Evolutionary conservation across 2,329 filamentous ascomycete species (phyloP).

Genomic region (Neofusicoccum laricinum): DNA sequence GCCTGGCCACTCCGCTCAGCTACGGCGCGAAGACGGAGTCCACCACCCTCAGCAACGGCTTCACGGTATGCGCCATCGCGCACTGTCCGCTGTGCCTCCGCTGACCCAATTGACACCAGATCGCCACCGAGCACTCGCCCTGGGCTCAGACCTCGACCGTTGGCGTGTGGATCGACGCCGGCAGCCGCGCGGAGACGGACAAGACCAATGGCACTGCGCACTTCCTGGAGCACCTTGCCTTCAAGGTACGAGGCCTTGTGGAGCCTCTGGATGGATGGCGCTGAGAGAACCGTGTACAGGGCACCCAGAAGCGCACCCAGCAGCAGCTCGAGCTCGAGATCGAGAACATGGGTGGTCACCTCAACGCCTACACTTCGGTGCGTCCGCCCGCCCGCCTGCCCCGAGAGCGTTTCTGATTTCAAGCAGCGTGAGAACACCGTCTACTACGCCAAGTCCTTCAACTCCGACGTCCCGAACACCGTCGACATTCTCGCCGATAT

Average conservation of each 20-base stretch:
- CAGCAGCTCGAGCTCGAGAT: conserved; percentile 99
- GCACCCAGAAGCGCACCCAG: conserved; percentile 90
- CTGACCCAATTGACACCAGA: conserved; percentile 54
- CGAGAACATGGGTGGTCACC: conserved; percentile 99
- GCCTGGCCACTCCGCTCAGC: conserved; percentile 81
- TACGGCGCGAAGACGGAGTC: conserved; percentile 82
- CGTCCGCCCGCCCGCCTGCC: conserved; percentile 30
- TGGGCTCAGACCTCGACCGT: conserved; percentile 98
- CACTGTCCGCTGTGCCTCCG: conserved; percentile 25
- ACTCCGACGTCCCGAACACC: conserved; percentile 91
- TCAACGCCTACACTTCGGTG: conserved; percentile 99
- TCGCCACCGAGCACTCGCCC: conserved; percentile 96
- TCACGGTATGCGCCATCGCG: conserved; percentile 66
- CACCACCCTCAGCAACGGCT: conserved; percentile 93
- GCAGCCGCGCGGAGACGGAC: conserved; percentile 95
- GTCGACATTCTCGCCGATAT: conserved; percentile 99
- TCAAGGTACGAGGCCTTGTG: conserved; percentile 69
- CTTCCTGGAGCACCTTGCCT: conserved; percentile 99
- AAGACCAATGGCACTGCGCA: conserved; percentile 99
- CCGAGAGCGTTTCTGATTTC: conserved; percentile 4
- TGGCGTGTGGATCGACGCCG: conserved; percentile 99
- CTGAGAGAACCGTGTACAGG: conserved; percentile 52
- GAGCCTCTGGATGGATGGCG: conserved; percentile 17
- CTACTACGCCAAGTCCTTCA: conserved; percentile 99
- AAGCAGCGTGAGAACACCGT: conserved; percentile 91